Evolutionary conservation across 2,329 filamentous ascomycete species (phyloP).

Genomic region (Ophiocordyceps camponoti-leonardi): DNA sequence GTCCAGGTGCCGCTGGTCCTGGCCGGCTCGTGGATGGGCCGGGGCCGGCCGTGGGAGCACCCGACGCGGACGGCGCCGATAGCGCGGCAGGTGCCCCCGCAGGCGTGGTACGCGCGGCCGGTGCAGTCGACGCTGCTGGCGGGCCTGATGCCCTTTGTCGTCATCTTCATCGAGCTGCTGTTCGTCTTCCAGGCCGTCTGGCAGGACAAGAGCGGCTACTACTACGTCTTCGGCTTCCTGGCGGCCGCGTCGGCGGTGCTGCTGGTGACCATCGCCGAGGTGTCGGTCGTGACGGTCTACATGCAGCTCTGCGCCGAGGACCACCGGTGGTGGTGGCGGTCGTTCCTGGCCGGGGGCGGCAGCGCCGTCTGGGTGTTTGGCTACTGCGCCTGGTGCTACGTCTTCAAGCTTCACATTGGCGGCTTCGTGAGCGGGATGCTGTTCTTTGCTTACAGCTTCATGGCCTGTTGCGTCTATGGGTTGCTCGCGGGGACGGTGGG

Average conservation of each 20-base stretch:
- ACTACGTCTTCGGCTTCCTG: conserved; percentile 81
- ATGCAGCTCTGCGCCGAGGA: conserved; percentile 72
- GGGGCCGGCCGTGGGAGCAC: conserved; percentile 56
- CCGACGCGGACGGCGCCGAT: conserved; percentile 61
- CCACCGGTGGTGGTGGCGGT: conserved; percentile 87
- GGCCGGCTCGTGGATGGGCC: conserved; percentile 57
- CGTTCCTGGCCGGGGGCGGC: conserved; percentile 61
- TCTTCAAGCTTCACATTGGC: conserved; percentile 61
- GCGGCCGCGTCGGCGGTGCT: conserved; percentile 57
- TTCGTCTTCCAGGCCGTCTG: conserved; percentile 78
- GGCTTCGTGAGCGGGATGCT: conserved; percentile 65
- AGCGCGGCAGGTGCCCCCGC: conserved; percentile 55
- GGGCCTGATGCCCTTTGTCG: conserved; percentile 67
- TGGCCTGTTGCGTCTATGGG: conserved; percentile 68
- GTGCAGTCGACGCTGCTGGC: conserved; percentile 50
- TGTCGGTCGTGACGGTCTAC: conserved; percentile 71
- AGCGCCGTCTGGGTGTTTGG: conserved; percentile 67
- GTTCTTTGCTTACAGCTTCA: conserved; percentile 73
- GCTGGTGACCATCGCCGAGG: conserved; percentile 62
- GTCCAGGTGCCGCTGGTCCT: conserved; percentile 79
- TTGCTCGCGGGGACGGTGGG: conserved; percentile 70
- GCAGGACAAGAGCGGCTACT: conserved; percentile 84
- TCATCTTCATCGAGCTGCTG: conserved; percentile 74
- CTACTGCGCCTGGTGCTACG: conserved; percentile 75
- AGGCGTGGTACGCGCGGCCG: conserved; percentile 58